Evolutionary conservation across 2,329 filamentous ascomycete genomes (phyloP).

Genomic region (Lecanicillium sp.): DNA sequence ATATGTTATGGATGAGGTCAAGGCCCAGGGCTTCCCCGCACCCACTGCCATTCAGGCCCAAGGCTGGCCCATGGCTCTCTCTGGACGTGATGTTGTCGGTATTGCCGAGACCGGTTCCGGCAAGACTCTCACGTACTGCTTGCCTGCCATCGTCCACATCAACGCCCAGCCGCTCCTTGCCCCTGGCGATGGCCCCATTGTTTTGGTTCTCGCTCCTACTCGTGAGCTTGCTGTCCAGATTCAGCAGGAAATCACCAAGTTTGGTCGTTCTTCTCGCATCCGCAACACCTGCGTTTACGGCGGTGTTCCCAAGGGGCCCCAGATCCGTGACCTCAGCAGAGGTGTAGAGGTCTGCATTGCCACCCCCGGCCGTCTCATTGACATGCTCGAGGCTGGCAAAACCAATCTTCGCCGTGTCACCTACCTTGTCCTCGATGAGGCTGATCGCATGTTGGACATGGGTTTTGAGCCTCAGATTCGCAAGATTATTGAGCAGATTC

Average conservation of each 20-base stretch:
- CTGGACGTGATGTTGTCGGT: slow-evolving; percentile 95
- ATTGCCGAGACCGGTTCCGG: slow-evolving; percentile 98
- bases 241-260: slow-evolving; percentile 97
- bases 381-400: slow-evolving; percentile 96
- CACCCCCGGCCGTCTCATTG: slow-evolving; percentile 93
- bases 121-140: slow-evolving; percentile 97
- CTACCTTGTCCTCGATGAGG: slow-evolving; percentile 96
- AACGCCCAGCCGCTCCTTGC: slow-evolving; percentile 96
- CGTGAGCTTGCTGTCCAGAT: slow-evolving; percentile 98
- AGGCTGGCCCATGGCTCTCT: slow-evolving; percentile 98
- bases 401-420: slow-evolving; percentile 97
- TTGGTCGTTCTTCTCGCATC: slow-evolving; percentile 94
- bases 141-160: slow-evolving; percentile 98
- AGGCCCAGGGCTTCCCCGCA: slow-evolving; percentile 89
- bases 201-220: slow-evolving; percentile 89
- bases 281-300: slow-evolving; percentile 98
- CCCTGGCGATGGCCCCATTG: slow-evolving; percentile 92
- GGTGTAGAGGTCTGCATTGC: slow-evolving; percentile 99
- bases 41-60: slow-evolving; percentile 97
- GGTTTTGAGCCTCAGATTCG: slow-evolving; percentile 99
- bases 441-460: slow-evolving; percentile 99
- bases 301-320: slow-evolving; percentile 94
- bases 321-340: slow-evolving; percentile 88
- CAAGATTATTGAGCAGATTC: slow-evolving; percentile 97
- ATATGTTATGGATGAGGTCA: slow-evolving; percentile 98